phyloP scores from a whole-genome alignment of 768 basidiomycete species.

The Russula sp. region DNA sequence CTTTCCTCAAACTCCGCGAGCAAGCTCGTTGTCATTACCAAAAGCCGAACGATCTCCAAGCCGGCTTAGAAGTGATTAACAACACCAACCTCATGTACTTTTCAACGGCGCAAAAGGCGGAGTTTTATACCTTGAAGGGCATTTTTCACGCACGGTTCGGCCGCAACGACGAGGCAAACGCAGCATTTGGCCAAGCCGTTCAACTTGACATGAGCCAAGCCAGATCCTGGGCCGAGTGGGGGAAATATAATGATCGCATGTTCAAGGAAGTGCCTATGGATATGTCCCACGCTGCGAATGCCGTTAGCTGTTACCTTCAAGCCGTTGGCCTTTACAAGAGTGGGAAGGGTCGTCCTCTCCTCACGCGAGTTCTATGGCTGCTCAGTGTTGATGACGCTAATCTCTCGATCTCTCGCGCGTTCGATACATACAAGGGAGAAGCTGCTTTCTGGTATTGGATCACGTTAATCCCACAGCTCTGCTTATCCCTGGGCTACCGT shows the following conservation, averaged over 20 bases:
- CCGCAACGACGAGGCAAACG: constrained; percentile 82
- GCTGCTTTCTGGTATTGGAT: constrained; percentile 99
- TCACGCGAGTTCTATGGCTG: constrained; percentile 93
- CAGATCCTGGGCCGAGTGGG: constrained; percentile 99
- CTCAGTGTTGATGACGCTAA: constrained; percentile 82
- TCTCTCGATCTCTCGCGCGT: constrained; percentile 67
- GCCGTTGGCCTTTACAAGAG: constrained; percentile 94
- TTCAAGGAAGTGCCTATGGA: constrained; percentile 82
- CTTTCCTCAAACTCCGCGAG: constrained; percentile 96
- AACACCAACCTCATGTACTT: constrained; percentile 99
- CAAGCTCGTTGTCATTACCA: constrained; percentile 98
- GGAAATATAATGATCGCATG: constrained; percentile 84
- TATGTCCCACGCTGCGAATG: constrained; percentile 72
- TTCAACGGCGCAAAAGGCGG: constrained; percentile 88
- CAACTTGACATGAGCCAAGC: constrained; percentile 92
- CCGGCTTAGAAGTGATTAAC: constrained; percentile 97
- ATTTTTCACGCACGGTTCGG: constrained; percentile 93
- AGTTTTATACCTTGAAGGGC: constrained; percentile 97
- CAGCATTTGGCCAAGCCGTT: constrained; percentile 90
- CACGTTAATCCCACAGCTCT: constrained; percentile 89
- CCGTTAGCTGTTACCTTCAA: constrained; percentile 96
- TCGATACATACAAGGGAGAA: constrained; percentile 95
- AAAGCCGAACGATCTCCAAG: constrained; percentile 85
- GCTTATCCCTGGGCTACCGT: constrained; percentile 79
- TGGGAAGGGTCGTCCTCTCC: constrained; percentile 84